Evolutionary conservation across 2,329 filamentous ascomycete species (phyloP).

Genomic region (Ustilaginoidea virens): DNA sequence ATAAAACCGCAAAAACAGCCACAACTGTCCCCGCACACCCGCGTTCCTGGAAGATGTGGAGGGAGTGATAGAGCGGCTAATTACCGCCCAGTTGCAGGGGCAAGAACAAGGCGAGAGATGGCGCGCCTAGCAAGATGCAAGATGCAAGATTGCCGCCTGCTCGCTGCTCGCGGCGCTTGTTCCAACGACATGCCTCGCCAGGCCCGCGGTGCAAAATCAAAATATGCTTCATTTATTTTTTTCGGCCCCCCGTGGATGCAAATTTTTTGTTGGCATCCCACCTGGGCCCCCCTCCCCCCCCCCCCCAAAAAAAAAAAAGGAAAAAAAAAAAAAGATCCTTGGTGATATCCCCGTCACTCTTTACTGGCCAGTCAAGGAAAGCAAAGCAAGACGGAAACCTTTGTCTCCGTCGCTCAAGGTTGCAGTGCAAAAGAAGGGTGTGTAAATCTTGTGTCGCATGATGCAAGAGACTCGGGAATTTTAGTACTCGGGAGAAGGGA

Average conservation of each 20-base stretch:
- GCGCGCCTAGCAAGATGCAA: constrained; percentile 20
- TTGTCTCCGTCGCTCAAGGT: not conserved
- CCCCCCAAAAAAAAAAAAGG: too few relatives aligned
- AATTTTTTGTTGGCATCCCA: too few relatives aligned
- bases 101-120: constrained; percentile 26
- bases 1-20: constrained; percentile 30
- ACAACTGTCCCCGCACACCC: constrained; percentile 14
- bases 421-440: too few relatives aligned
- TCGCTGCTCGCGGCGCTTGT: constrained; percentile 9
- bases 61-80: constrained; percentile 12
- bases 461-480: constrained; percentile 2
- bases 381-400: not conserved
- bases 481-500: constrained; percentile 52
- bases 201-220: too few relatives aligned
- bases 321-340: too few relatives aligned
- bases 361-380: too few relatives aligned
- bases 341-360: too few relatives aligned
- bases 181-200: constrained; percentile 14
- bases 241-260: too few relatives aligned
- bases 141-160: constrained; percentile 18
- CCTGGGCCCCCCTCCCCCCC: too few relatives aligned
- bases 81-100: constrained; percentile 10
- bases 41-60: constrained; percentile 11
- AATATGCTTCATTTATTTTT: too few relatives aligned
- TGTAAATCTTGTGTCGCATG: too few relatives aligned